phyloP scores from a whole-genome alignment of 768 basidiomycete species.

The Leccinum subtestaceum region DNA sequence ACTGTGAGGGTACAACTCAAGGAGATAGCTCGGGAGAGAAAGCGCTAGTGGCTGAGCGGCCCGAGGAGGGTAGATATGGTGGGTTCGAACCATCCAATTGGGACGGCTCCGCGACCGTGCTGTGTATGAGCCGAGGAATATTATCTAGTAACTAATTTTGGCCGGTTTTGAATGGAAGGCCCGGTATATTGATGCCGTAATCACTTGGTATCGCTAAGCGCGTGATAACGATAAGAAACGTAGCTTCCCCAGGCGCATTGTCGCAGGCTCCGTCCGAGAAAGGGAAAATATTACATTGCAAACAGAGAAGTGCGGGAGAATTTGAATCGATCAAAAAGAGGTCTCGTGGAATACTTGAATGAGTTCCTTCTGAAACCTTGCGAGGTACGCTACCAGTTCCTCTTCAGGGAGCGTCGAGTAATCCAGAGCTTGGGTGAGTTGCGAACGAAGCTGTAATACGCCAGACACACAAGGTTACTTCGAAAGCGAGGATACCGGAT shows the following conservation, averaged over 20 bases:
- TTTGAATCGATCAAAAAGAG: conserved; percentile 10
- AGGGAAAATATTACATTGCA: conserved; percentile 5
- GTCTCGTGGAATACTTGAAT: conserved; percentile 44
- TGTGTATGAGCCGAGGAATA: not conserved
- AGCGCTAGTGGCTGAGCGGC: not conserved
- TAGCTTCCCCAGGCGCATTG: not conserved
- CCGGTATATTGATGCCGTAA: conserved; percentile 13
- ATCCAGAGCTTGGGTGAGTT: conserved; percentile 70
- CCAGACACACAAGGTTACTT: not conserved
- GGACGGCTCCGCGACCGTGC: conserved; percentile 4
- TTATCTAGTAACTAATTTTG: not conserved
- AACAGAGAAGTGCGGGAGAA: not conserved
- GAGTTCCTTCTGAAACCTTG: conserved; percentile 68
- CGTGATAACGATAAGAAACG: conserved; percentile 16
- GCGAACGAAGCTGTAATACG: conserved; percentile 58
- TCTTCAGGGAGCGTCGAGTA: conserved; percentile 71
- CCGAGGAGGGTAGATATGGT: conserved; percentile 14
- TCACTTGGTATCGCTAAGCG: not conserved
- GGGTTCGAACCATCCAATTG: conserved; percentile 8
- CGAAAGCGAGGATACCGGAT: not conserved
- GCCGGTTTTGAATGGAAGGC: not conserved
- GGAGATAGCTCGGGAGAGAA: conserved; percentile 1
- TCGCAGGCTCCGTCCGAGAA: not conserved
- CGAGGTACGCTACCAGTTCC: conserved; percentile 64
- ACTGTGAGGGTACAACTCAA: not conserved